Evolutionary conservation across 306 rosid genomes (phyloP).

Genomic region (Medicago arabica): DNA sequence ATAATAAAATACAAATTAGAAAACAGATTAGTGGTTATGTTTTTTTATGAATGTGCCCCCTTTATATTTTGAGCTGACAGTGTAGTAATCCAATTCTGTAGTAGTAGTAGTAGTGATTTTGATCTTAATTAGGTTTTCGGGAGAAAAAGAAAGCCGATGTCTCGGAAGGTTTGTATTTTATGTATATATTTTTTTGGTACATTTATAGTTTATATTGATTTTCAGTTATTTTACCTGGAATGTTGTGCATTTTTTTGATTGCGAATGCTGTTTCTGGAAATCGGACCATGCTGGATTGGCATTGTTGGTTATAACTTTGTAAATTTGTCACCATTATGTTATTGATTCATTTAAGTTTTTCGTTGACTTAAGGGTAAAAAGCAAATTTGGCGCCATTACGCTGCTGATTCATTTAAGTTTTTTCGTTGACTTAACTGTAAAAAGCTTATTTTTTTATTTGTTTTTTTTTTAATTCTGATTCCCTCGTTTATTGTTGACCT

Average conservation of each 20-base stretch:
- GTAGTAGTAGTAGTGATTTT: conserved; percentile 13
- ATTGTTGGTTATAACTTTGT: background rate
- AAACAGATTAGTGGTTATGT: conserved; percentile 18
- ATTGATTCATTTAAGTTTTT: background rate
- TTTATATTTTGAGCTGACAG: conserved; percentile 3
- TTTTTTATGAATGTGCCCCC: conserved; percentile 27
- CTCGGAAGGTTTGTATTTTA: no score
- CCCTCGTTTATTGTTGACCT: no score
- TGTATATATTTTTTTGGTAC: no score
- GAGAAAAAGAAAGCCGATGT: no score
- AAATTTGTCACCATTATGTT: background rate
- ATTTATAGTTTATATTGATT: background rate
- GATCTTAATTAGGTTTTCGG: background rate
- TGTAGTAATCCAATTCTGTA: conserved; percentile 16
- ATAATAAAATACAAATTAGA: conserved; percentile 11
- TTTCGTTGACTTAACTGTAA: background rate
- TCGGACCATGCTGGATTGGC: background rate
- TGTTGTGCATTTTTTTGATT: background rate
- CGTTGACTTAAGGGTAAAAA: background rate
- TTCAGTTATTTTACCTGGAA: background rate
- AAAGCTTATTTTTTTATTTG: background rate
- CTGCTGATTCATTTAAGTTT: conserved; percentile 1
- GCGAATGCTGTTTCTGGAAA: background rate
- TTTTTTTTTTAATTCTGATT: no score
- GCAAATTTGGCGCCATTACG: background rate